Percentiles rank a stretch among this genome's conserved stretches.
These are phyloP conservation scores for Paspalum vaginatum DNA, from an alignment of 176 grass and related monocot species.

Conservation along the genomic window DNA sequence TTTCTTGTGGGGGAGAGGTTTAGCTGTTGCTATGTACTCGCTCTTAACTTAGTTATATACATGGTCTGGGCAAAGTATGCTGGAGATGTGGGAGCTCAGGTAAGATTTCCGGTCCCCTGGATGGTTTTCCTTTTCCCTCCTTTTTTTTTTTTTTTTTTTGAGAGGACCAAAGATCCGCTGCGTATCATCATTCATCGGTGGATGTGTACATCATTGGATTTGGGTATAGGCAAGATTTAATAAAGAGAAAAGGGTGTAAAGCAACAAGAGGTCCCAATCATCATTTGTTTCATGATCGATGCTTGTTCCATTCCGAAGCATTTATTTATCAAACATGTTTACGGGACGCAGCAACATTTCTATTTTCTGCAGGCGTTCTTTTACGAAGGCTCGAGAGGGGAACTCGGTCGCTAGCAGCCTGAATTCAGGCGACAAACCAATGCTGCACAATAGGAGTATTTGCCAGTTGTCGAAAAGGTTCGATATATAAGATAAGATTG, in stretches of 20 bases:
- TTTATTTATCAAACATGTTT: no score
- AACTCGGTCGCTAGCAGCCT: no score
- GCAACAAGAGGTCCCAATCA: neutral
- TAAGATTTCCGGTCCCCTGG: constrained; percentile 16
- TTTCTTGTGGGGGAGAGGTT: neutral
- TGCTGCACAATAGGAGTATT: no score
- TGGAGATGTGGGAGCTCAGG: neutral
- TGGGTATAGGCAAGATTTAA: neutral
- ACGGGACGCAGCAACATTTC: no score
- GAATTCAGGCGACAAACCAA: no score
- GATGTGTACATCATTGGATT: constrained; percentile 14
- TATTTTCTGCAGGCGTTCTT: no score
- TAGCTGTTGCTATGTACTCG: neutral
- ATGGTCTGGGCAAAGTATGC: neutral
- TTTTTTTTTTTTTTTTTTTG: neutral
- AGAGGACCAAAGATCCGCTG: neutral
- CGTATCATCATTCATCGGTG: neutral
- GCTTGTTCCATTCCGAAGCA: neutral
- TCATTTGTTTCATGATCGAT: neutral
- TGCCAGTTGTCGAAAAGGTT: neutral
- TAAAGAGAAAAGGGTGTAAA: neutral
- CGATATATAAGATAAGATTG: neutral
- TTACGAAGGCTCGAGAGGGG: no score
- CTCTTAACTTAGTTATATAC: neutral
- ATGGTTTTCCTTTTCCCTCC: neutral